Evolutionary conservation across 73 alveolate species (phyloP).

Genomic region (Tetrahymena elliotti): DNA sequence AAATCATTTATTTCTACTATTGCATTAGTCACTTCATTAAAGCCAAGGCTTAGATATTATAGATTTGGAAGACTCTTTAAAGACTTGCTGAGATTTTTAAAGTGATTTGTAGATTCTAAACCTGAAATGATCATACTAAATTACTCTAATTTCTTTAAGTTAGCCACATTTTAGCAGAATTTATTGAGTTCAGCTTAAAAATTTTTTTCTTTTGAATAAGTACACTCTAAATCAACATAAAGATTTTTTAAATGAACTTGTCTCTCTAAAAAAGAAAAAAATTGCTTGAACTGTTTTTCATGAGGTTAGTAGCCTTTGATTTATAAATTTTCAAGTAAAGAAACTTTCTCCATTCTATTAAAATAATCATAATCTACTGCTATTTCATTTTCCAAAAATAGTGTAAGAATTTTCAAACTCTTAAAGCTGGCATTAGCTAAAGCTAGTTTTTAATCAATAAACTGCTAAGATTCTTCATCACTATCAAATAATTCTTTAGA

Average conservation of each 20-base stretch:
- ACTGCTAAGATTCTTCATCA: too few species aligned
- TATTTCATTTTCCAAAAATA: background rate
- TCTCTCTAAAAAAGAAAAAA: background rate
- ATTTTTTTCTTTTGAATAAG: background rate
- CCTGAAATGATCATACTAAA: background rate
- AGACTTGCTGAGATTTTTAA: background rate
- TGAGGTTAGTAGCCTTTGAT: background rate
- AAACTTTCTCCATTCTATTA: too few species aligned
- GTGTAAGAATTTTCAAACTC: too few species aligned
- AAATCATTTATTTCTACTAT: background rate
- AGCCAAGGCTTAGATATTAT: background rate
- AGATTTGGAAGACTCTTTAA: background rate
- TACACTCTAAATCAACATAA: background rate
- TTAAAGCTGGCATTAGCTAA: background rate
- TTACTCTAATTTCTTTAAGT: background rate
- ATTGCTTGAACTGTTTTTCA: background rate
- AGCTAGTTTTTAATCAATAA: background rate
- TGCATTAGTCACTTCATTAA: background rate
- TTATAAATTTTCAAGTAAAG: background rate
- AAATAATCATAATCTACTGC: background rate
- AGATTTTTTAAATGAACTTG: background rate
- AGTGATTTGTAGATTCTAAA: background rate
- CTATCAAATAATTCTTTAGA: background rate
- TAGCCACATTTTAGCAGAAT: background rate
- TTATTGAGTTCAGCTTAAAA: background rate